These are phyloP conservation scores for Penicillium verrucosum DNA, from an alignment of 2,329 filamentous ascomycete species.

Conservation along the genomic window DNA sequence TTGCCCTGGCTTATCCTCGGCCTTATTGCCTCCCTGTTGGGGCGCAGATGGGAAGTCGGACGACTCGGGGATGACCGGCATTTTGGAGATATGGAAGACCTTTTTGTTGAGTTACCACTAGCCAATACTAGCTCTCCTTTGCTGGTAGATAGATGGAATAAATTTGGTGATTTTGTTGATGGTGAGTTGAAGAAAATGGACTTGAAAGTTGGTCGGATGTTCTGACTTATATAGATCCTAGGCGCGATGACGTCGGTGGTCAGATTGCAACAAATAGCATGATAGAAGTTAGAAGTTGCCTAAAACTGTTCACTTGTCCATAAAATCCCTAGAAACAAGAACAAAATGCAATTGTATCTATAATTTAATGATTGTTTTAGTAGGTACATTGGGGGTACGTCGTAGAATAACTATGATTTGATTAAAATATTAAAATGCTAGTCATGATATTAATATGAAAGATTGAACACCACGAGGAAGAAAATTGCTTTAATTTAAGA, in stretches of 20 bases:
- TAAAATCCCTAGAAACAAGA: background rate
- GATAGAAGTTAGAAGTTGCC: background rate
- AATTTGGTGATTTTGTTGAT: background rate
- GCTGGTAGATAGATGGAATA: background rate
- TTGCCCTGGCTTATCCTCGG: slow-evolving; percentile 31
- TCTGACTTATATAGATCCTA: slow-evolving; percentile 15
- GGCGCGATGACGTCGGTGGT: slow-evolving; percentile 23
- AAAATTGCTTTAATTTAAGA: background rate
- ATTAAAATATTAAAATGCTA: background rate
- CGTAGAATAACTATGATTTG: background rate
- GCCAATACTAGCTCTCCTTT: background rate
- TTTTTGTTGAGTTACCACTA: background rate
- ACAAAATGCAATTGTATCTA: background rate
- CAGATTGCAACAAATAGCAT: background rate
- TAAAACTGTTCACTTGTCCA: background rate
- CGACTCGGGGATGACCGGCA: slow-evolving; percentile 33
- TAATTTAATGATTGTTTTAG: background rate
- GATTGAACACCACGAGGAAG: no score
- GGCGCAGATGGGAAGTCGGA: slow-evolving; percentile 23
- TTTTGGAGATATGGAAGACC: slow-evolving; percentile 11
- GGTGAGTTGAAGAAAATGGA: background rate
- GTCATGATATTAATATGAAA: background rate
- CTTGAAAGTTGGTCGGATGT: background rate
- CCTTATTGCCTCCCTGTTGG: slow-evolving; percentile 20
- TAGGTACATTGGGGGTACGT: background rate